A percentile compares a stretch with the other conserved stretches of the same genome.
phyloP scores from a whole-genome alignment of 352 stramenopile species.

The Pythium chondricola region DNA sequence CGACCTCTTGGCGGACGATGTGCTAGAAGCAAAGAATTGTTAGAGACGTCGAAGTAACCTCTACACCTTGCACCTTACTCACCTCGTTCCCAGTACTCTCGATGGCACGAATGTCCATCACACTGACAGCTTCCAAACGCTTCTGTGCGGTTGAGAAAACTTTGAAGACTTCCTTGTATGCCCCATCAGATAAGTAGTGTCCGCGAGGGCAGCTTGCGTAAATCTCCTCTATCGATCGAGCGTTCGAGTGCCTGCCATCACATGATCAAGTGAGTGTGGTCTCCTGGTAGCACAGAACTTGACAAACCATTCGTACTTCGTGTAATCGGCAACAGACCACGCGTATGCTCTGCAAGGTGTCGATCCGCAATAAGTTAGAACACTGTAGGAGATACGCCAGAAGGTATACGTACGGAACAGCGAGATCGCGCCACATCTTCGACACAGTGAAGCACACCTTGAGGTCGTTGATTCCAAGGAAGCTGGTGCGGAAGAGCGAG shows the following conservation, averaged over 20 bases:
- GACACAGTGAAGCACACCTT: conserved; percentile 17
- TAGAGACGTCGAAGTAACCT: no score
- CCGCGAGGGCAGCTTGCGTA: conserved; percentile 54
- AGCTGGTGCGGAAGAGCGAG: conserved; percentile 15
- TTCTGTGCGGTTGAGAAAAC: conserved; percentile 58
- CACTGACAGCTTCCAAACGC: conserved; percentile 69
- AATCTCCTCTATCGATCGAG: conserved; percentile 34
- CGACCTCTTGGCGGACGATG: conserved; percentile 92
- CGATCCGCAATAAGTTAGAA: background rate
- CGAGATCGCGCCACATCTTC: conserved; percentile 18
- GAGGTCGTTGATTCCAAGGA: conserved; percentile 13
- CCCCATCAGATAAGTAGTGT: conserved; percentile 74
- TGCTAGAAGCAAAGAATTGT: conserved; percentile 25
- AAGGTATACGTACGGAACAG: conserved; percentile 17
- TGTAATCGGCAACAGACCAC: conserved; percentile 24
- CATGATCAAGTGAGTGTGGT: no score
- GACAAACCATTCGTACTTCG: conserved; percentile 9
- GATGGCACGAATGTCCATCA: conserved; percentile 92
- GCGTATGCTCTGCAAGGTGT: conserved; percentile 16
- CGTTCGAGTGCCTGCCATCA: conserved; percentile 3
- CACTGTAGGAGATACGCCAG: background rate
- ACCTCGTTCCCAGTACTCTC: conserved; percentile 84
- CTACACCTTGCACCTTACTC: no score
- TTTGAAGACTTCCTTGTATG: conserved; percentile 88
- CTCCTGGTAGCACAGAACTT: no score